A percentile compares a stretch with the other conserved stretches of the same genome.
Evolutionary conservation across 768 basidiomycete species (phyloP).

Genomic region (Cubamyces lactineus): DNA sequence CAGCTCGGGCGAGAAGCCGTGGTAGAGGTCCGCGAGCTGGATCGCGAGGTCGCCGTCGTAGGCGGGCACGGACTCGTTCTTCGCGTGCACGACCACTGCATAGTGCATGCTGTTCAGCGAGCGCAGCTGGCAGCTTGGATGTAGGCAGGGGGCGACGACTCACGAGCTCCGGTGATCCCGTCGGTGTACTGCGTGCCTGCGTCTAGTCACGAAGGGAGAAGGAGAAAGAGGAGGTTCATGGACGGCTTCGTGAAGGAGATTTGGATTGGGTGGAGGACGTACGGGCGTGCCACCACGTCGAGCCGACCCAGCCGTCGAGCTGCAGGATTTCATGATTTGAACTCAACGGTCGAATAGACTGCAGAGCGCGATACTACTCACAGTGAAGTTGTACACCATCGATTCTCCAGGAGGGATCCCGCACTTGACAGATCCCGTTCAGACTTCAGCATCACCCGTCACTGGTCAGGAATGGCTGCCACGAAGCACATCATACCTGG

Average conservation of each 20-base stretch:
- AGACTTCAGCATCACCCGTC: no score
- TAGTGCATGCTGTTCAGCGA: not conserved
- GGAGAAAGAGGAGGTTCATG: not conserved
- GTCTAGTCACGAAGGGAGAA: no score
- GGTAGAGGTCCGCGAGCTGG: constrained; percentile 44
- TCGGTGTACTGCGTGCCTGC: constrained; percentile 46
- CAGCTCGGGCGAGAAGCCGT: constrained; percentile 30
- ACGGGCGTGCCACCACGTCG: constrained; percentile 52
- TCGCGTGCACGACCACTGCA: constrained; percentile 46
- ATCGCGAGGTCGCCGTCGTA: constrained; percentile 47
- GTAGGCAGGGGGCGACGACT: not conserved
- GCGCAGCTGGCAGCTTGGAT: not conserved
- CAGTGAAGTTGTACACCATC: constrained; percentile 39
- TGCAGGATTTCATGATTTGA: not conserved
- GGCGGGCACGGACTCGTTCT: constrained; percentile 35
- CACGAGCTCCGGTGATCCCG: constrained; percentile 49
- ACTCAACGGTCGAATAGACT: no score
- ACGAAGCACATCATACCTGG: constrained; percentile 1
- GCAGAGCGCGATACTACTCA: not conserved
- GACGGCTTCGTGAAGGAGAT: not conserved
- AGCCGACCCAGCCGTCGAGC: constrained; percentile 47
- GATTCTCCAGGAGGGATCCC: constrained; percentile 55
- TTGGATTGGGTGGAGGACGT: constrained; percentile 4
- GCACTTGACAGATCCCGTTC: constrained; percentile 39
- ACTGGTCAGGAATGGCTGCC: no score